These are phyloP conservation scores for Syzygium syzygioides DNA, from an alignment of 441 rosid genomes.

Conservation along the genomic window DNA sequence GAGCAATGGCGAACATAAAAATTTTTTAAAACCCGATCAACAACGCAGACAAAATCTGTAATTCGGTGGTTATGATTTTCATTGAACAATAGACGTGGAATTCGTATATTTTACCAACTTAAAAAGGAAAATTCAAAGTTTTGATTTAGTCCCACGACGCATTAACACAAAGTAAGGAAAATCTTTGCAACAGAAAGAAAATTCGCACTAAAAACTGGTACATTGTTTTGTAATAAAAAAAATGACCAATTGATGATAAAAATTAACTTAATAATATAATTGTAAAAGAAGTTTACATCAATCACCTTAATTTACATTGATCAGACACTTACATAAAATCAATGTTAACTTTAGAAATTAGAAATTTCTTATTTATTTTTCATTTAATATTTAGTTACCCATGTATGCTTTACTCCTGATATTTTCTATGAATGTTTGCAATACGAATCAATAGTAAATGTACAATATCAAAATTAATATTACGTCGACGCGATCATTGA, in stretches of 20 bases:
- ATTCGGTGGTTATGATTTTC: no score
- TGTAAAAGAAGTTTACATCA: neutral
- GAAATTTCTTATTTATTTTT: neutral
- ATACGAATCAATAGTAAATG: neutral
- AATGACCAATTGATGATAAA: neutral
- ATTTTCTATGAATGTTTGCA: neutral
- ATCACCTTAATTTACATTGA: neutral
- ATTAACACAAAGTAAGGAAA: neutral
- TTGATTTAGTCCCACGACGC: neutral
- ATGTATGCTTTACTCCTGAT: neutral
- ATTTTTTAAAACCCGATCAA: no score
- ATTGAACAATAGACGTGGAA: no score
- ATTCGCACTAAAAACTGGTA: neutral
- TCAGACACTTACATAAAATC: neutral
- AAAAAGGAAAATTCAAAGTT: fast-evolving
- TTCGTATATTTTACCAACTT: neutral
- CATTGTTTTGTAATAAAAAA: neutral
- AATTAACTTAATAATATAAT: neutral
- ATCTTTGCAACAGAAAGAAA: neutral
- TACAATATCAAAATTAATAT: neutral
- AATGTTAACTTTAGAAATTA: neutral
- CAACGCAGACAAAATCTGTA: no score
- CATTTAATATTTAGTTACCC: neutral
- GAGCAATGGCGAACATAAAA: no score
- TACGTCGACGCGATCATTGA: neutral